These are phyloP conservation scores for Tricholoma terreum DNA, from an alignment of 768 basidiomycete genomes.

Conservation along the genomic window DNA sequence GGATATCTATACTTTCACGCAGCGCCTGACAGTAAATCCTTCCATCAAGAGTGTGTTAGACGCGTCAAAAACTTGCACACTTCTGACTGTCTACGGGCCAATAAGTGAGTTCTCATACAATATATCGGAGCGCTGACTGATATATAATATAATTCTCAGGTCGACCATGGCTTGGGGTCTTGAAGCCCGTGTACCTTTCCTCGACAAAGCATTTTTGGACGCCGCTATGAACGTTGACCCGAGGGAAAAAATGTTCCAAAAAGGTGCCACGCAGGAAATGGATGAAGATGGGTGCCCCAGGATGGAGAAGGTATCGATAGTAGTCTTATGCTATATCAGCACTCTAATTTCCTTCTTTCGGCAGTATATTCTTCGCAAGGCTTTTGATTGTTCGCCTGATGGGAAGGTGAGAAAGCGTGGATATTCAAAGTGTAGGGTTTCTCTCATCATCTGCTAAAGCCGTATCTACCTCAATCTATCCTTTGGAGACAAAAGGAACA, in stretches of 20 bases:
- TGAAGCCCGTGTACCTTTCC: conserved; percentile 97
- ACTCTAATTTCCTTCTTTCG: not conserved
- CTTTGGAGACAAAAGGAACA: conserved; percentile 99
- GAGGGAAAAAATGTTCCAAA: conserved; percentile 84
- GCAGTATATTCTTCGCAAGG: conserved; percentile 93
- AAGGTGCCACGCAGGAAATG: conserved; percentile 65
- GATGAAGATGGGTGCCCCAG: conserved; percentile 86
- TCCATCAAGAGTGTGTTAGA: conserved; percentile 93
- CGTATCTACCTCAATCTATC: conserved; percentile 91
- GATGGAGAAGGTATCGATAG: conserved; percentile 84
- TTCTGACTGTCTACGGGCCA: conserved; percentile 94
- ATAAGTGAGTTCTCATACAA: conserved; percentile 64
- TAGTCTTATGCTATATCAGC: not conserved
- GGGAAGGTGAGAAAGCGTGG: conserved; percentile 52
- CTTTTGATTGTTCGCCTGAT: conserved; percentile 83
- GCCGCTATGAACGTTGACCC: conserved; percentile 90
- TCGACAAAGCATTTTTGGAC: conserved; percentile 95
- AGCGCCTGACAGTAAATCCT: conserved; percentile 81
- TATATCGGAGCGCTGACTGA: not conserved
- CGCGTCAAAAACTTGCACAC: conserved; percentile 98
- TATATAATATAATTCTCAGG: conserved; percentile 34
- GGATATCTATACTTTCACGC: conserved; percentile 99
- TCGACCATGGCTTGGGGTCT: conserved; percentile 99
- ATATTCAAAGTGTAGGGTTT: not conserved
- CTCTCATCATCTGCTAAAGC: conserved; percentile 37